Base-by-base conservation (phyloP, 2,329 filamentous ascomycete species). In the Pseudodiploospora longispora region DNA sequence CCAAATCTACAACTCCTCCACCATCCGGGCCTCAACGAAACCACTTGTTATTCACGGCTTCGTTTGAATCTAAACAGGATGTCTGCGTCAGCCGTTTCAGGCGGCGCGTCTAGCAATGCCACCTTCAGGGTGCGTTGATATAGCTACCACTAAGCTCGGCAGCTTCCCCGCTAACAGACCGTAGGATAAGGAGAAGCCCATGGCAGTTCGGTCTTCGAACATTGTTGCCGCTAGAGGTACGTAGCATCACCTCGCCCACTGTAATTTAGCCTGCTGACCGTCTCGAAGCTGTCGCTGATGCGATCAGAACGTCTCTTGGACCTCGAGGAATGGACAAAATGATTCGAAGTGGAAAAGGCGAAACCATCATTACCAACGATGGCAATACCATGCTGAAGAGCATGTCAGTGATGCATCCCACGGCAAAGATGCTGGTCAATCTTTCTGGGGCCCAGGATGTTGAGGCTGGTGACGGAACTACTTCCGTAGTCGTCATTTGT, bases 371-470 rank as follows among this genome's bases (percentile, higher is more conserved):
- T 71, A 98, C 93, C 61, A 98, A 98, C 75, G 93, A 98, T 70
- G 93, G 93, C 66, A 95, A 94, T 73, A 98, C 93, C 46, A 98
- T 98, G 91, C 73, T 98, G 62, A 95, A 87, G 72, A 91, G 91
- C 74, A 97, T 98, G 93, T 86, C 87, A 53, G 93, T 98, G 55
- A 89, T 98, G 85, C 93, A 98, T 64, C 93, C 93, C n/a, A 95
- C 94, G 40, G 93, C 93, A 41, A 96, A 95, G 74, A 98, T 98
- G 93, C 77, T 98, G 55, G 93, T 98, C 60, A 90, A 98, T 67
- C 79, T 98, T 50, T 94, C 91, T 59, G 87, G 93, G 55, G 93
- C 93, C 53, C 93, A 98, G 67, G 93, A 98, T 72, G 89, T 98
- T 49, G 93, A 98, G 68, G 93, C 93, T 51, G 93, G 93, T 70